Evolutionary conservation across 805 yeast species (phyloP).

Genomic region (Yamadazyma sp.): DNA sequence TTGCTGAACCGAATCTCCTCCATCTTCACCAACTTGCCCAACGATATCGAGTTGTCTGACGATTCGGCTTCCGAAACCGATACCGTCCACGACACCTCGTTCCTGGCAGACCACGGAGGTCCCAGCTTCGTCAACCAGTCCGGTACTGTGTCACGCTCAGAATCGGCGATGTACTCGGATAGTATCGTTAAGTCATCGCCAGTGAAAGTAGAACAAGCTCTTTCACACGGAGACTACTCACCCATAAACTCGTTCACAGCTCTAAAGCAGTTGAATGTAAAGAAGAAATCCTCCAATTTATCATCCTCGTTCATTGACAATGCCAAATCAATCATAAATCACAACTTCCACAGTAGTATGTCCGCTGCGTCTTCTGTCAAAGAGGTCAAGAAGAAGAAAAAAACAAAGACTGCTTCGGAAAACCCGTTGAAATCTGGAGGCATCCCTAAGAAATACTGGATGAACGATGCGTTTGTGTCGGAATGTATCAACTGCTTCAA

Average conservation of each 20-base stretch:
- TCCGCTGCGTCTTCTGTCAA: constrained; percentile 30
- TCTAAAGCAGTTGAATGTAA: constrained; percentile 20
- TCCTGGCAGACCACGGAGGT: constrained; percentile 4
- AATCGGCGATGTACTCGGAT: constrained; percentile 24
- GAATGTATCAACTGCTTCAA: constrained; percentile 84
- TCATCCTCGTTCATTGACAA: constrained; percentile 37
- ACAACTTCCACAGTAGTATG: constrained; percentile 26
- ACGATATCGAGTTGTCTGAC: constrained; percentile 46
- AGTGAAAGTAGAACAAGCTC: constrained; percentile 13
- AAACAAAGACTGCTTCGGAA: constrained; percentile 33
- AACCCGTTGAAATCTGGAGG: constrained; percentile 50
- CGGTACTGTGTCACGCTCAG: constrained; percentile 15
- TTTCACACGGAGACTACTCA: background rate
- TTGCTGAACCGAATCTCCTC: constrained; percentile 36
- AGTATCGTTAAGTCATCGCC: constrained; percentile 30
- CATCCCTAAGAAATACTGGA: constrained; percentile 83
- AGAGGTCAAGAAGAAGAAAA: constrained; percentile 24
- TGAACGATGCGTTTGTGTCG: constrained; percentile 89
- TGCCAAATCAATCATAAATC: constrained; percentile 35
- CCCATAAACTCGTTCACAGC: constrained; percentile 20
- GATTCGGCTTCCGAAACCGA: constrained; percentile 46
- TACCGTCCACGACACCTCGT: constrained; percentile 20
- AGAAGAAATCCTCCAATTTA: constrained; percentile 31
- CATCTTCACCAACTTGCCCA: constrained; percentile 46
- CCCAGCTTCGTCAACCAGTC: constrained; percentile 1